Percentiles rank a stretch among this genome's conserved stretches.
phyloP scores from a whole-genome alignment of 352 stramenopile genomes.

The Blastocystis sp. region DNA sequence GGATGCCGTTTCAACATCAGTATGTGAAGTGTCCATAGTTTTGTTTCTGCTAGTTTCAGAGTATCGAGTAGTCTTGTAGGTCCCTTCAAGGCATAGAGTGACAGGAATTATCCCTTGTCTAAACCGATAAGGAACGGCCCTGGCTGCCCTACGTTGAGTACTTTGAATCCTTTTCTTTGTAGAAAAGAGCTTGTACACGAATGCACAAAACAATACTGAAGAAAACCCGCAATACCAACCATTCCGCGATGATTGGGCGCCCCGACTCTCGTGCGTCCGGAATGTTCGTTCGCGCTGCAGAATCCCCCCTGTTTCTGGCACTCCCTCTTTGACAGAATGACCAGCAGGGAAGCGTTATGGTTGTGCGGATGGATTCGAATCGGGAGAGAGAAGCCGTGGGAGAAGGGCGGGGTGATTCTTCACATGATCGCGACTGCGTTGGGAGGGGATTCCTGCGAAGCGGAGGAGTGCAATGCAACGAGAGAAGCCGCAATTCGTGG shows the following conservation, averaged over 20 bases:
- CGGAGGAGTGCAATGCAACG: no score
- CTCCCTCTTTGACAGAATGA: no score
- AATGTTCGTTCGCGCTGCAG: background rate
- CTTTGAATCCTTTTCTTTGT: background rate
- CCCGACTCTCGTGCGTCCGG: background rate
- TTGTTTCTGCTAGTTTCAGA: background rate
- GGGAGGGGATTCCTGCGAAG: no score
- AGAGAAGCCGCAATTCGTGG: no score
- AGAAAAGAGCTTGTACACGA: background rate
- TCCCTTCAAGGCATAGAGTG: slow-evolving; percentile 21
- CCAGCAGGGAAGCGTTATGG: no score
- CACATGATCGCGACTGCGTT: no score
- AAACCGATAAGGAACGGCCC: background rate
- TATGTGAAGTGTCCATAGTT: slow-evolving; percentile 5
- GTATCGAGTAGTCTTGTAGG: background rate
- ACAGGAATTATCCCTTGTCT: background rate
- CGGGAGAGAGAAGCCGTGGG: no score
- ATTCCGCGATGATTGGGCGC: background rate
- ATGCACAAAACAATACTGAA: background rate
- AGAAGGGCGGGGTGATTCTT: no score
- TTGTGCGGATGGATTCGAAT: no score
- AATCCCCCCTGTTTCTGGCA: no score
- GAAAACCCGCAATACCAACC: background rate
- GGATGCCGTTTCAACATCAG: slow-evolving; percentile 48
- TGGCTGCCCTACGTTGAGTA: background rate